These are phyloP conservation scores for Alnus glutinosa DNA, from an alignment of 306 rosid genomes.

Conservation along the genomic window DNA sequence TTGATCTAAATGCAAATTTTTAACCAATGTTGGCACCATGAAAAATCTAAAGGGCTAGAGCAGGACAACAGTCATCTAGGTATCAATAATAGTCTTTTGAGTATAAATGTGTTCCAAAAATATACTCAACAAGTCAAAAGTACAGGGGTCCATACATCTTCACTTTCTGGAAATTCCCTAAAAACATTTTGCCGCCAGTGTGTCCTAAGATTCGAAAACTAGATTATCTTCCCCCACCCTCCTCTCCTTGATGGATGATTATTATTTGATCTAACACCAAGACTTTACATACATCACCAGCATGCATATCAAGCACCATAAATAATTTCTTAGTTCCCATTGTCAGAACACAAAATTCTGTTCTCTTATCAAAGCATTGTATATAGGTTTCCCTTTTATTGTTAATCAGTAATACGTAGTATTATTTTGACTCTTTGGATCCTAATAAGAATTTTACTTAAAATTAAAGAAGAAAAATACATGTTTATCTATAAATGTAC, in stretches of 20 bases:
- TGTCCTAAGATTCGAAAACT: too few species aligned
- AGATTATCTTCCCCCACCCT: too few species aligned
- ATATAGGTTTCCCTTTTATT: neutral
- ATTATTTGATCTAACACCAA: neutral
- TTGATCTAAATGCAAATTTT: neutral
- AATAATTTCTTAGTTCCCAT: neutral
- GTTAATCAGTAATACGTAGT: neutral
- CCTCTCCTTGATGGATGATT: neutral
- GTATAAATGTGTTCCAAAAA: neutral
- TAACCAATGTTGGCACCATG: neutral
- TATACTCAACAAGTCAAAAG: too few species aligned
- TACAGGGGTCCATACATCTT: too few species aligned
- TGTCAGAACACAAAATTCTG: neutral
- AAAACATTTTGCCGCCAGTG: too few species aligned
- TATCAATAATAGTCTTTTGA: neutral
- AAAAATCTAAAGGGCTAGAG: neutral
- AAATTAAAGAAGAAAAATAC: neutral
- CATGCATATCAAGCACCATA: neutral
- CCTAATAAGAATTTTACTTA: neutral
- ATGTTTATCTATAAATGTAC: conserved; percentile 7
- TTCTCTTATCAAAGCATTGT: neutral
- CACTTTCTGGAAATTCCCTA: too few species aligned
- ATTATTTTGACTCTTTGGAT: neutral
- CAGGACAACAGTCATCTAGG: neutral
- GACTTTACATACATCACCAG: neutral